These are phyloP conservation scores for Russula griseocarnosa DNA, from an alignment of 768 basidiomycete genomes.

Conservation along the genomic window DNA sequence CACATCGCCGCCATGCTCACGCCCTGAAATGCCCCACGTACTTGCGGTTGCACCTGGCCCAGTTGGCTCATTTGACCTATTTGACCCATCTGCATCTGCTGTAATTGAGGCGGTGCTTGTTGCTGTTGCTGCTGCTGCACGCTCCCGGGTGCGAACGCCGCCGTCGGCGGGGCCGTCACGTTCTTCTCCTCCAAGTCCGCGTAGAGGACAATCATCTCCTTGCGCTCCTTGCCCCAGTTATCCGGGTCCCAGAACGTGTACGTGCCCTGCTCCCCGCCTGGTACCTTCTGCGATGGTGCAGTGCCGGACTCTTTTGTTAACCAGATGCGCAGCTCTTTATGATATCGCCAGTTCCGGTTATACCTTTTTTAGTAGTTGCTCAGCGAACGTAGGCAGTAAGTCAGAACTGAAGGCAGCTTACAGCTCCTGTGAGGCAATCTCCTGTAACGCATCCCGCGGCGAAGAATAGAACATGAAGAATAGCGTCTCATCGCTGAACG, in stretches of 20 bases:
- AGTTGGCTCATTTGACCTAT: conserved; percentile 18
- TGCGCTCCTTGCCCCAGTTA: conserved; percentile 34
- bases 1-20: conserved; percentile 30
- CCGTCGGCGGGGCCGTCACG: conserved; percentile 22
- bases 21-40: conserved; percentile 29
- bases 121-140: conserved; percentile 9
- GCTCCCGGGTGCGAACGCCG: conserved; percentile 9
- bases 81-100: conserved; percentile 24
- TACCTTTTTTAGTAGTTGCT: conserved; percentile 47
- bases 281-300: conserved; percentile 67
- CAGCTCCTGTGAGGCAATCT: conserved; percentile 90
- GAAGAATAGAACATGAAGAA: conserved; percentile 96
- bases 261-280: conserved; percentile 75
- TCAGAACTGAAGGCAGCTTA: conserved; percentile 42
- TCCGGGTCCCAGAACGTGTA: conserved; percentile 42
- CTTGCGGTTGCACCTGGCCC: conserved; percentile 25
- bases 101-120: conserved; percentile 12
- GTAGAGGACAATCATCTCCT: conserved; percentile 31
- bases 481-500: conserved; percentile 89
- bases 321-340: conserved; percentile 81
- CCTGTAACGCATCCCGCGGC: conserved; percentile 86
- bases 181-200: conserved; percentile 33
- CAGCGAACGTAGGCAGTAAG: conserved; percentile 5
- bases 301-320: conserved; percentile 84
- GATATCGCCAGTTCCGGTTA: conserved; percentile 92